Evolutionary conservation across 2,329 filamentous ascomycete genomes (phyloP).

Genomic region (Rhytidhysteron rufulum): DNA sequence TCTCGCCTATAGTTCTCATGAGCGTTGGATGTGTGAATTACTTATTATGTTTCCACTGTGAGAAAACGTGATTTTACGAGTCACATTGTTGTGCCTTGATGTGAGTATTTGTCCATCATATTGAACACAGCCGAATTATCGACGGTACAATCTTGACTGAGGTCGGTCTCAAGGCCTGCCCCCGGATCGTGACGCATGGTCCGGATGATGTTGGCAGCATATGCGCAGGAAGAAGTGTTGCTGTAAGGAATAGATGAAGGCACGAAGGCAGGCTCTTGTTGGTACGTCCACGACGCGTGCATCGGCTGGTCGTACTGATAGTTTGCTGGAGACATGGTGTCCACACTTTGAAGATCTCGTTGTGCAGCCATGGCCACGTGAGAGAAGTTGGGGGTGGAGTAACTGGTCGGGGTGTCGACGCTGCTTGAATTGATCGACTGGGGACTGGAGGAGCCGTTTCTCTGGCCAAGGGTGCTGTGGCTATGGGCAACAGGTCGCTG

Average conservation of each 20-base stretch:
- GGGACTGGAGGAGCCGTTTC: slow-evolving; percentile 26
- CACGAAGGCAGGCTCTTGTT: slow-evolving; percentile 8
- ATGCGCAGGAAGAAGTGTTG: slow-evolving; percentile 32
- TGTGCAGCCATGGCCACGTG: slow-evolving; percentile 14
- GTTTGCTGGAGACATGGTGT: slow-evolving; percentile 20
- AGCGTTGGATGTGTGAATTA: no score
- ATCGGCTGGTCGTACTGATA: slow-evolving; percentile 15
- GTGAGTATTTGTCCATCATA: slow-evolving; percentile 44
- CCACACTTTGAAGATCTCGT: slow-evolving; percentile 18
- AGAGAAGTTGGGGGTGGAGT: slow-evolving; percentile 18
- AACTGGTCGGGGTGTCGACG: slow-evolving; percentile 23
- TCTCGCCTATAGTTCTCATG: no score
- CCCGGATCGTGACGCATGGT: slow-evolving; percentile 39
- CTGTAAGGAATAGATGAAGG: slow-evolving; percentile 13
- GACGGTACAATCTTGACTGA: slow-evolving; percentile 42
- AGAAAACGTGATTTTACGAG: no score
- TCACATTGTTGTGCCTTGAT: no score
- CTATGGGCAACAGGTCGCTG: slow-evolving; percentile 19
- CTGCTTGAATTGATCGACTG: slow-evolving; percentile 27
- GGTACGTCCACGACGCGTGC: slow-evolving; percentile 19
- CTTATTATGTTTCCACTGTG: no score
- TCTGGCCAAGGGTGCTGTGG: slow-evolving; percentile 17
- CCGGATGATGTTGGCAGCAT: slow-evolving; percentile 44
- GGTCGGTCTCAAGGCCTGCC: slow-evolving; percentile 35
- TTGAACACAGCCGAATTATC: slow-evolving; percentile 41